Evolutionary conservation across 140 eudicot species (phyloP).

Genomic region (Flaveria floridana): DNA sequence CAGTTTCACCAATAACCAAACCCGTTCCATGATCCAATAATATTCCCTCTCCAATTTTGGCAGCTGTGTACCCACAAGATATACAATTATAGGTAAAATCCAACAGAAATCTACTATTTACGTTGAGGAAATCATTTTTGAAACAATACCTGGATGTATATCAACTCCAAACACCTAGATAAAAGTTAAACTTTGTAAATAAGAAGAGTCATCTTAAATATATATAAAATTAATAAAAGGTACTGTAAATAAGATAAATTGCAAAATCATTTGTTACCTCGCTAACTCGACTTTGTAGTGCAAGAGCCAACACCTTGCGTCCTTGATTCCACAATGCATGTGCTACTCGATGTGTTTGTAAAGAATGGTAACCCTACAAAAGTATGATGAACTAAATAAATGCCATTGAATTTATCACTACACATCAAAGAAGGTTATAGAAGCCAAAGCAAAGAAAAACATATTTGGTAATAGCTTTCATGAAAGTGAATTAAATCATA

Average conservation of each 20-base stretch:
- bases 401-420: constrained; percentile 1
- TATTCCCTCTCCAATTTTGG: constrained; percentile 83
- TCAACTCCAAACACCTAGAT: constrained; percentile 66
- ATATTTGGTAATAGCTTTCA: background rate
- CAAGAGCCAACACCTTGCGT: constrained; percentile 64
- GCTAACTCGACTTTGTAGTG: constrained; percentile 74
- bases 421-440: background rate
- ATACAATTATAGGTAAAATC: background rate
- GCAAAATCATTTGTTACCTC: constrained; percentile 44
- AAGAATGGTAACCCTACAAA: constrained; percentile 63
- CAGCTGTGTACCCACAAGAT: constrained; percentile 48
- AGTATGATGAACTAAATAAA: constrained; percentile 14
- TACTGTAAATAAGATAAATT: constrained; percentile 2
- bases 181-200: constrained; percentile 16
- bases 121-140: background rate
- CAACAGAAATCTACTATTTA: background rate
- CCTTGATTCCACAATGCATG: constrained; percentile 74
- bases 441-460: background rate
- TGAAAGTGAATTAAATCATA: background rate
- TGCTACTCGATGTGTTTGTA: constrained; percentile 74
- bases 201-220: constrained; percentile 22
- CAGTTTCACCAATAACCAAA: constrained; percentile 87
- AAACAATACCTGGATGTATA: constrained; percentile 69
- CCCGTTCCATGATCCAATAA: constrained; percentile 92
- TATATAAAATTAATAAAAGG: background rate